A percentile compares a stretch with the other conserved stretches of the same genome.
Conservation (phyloP, 768 basidiomycete species). For the Candolleomyces efflorescens region DNA sequence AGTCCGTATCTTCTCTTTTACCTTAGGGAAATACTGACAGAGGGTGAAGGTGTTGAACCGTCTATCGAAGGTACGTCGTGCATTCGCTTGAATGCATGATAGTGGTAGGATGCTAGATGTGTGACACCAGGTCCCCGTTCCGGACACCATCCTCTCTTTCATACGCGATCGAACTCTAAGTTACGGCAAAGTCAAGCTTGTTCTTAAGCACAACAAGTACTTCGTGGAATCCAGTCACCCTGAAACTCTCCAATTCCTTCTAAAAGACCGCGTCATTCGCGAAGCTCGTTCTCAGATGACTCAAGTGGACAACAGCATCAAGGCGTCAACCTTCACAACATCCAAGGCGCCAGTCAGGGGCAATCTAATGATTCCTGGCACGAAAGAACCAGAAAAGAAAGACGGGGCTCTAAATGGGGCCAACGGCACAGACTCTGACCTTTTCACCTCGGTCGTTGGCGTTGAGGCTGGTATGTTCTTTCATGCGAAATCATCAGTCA, state of each 20-base stretch:
- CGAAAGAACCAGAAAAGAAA: slow-evolving; percentile 67
- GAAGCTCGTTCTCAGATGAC: slow-evolving; percentile 76
- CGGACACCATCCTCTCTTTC: slow-evolving; percentile 77
- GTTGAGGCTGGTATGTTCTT: slow-evolving; percentile 71
- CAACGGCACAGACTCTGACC: slow-evolving; percentile 57
- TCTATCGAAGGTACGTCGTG: slow-evolving; percentile 59
- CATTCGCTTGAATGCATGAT: not conserved
- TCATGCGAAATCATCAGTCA: not conserved
- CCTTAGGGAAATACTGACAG: slow-evolving; percentile 20
- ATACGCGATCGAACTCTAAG: slow-evolving; percentile 93
- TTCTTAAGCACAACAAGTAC: slow-evolving; percentile 97
- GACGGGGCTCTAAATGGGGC: slow-evolving; percentile 28
- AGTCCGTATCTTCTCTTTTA: slow-evolving; percentile 48
- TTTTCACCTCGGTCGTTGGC: slow-evolving; percentile 96
- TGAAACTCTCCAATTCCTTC: slow-evolving; percentile 81
- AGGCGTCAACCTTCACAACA: slow-evolving; percentile 71
- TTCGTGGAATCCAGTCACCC: slow-evolving; percentile 95
- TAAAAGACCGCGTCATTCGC: slow-evolving; percentile 83
- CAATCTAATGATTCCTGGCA: slow-evolving; percentile 84
- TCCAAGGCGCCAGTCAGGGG: slow-evolving; percentile 81
- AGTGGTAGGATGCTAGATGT: not conserved
- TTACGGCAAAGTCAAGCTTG: slow-evolving; percentile 97
- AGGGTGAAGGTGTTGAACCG: slow-evolving; percentile 67
- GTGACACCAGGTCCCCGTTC: slow-evolving; percentile 75
- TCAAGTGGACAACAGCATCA: slow-evolving; percentile 70